phyloP scores from a whole-genome alignment of 176 grass and related monocot species.

The Lolium multiflorum region DNA sequence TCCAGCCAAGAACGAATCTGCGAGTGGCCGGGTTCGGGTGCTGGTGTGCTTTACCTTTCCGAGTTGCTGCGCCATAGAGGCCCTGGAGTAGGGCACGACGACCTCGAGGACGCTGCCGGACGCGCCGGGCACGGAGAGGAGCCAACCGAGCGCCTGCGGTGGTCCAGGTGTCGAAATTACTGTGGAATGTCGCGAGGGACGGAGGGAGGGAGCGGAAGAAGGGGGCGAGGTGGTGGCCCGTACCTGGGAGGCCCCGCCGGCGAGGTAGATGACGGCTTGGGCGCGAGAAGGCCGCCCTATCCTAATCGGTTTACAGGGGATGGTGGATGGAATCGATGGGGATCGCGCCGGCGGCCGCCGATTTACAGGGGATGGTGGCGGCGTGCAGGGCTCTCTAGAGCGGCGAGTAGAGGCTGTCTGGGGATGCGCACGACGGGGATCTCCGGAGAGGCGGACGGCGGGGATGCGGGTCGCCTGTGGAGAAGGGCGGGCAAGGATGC shows the following conservation, averaged over 20 bases:
- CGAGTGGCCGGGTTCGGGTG: not conserved
- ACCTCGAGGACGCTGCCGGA: constrained; percentile 88
- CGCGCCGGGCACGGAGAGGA: constrained; percentile 81
- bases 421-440: too few species aligned
- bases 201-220: not conserved
- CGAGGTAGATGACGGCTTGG: constrained; percentile 85
- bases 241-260: constrained; percentile 95
- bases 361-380: too few species aligned
- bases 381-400: too few species aligned
- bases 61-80: constrained; percentile 83
- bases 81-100: constrained; percentile 83
- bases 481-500: too few species aligned
- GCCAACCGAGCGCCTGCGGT: constrained; percentile 81
- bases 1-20: not conserved
- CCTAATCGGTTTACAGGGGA: too few species aligned
- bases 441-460: too few species aligned
- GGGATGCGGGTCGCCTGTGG: too few species aligned
- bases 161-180: not conserved
- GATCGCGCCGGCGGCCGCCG: too few species aligned
- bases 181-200: not conserved
- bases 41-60: constrained; percentile 60
- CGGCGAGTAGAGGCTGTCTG: too few species aligned
- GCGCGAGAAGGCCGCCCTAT: too few species aligned
- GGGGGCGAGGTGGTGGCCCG: not conserved
- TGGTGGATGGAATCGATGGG: too few species aligned